Evolutionary conservation across 768 basidiomycete species (phyloP), one percentile per base, ranked within the genome.

Genomic region (Ramaria sp.): DNA sequence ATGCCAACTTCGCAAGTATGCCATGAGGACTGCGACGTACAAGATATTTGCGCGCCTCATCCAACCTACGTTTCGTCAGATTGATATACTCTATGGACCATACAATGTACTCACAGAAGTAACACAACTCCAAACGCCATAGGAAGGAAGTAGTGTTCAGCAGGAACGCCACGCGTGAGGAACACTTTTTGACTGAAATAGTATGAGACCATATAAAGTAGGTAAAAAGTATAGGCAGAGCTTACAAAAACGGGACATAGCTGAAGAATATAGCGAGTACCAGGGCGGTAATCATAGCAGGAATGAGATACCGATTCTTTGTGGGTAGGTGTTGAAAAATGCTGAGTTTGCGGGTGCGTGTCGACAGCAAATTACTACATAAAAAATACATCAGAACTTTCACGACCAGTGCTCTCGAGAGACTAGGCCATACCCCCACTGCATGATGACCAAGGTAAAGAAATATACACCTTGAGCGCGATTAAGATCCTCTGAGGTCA

Each of bases 291-390:
- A 70, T 41, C 62, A 77, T 76, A 0, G 78, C 74, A 0, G 73
- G 74, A 43, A 78, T 66, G 48, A 75, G 62, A 62, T 71, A 74
- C 27, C 67, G 57, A 56, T 79, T 78, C n/a, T 66, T 59, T 12
- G 67, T 53, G 1, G 81, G 80, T 37, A 75, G 76, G 37, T 78
- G 76, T 58, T 78, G 75, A 66, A 83, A 70, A 36, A 81, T 70
- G 22, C 75, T 75, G 18, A 78, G 70, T 13, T 71, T 71, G 22
- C 81, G 73, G 8, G 77, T 76, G 20, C 81, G 75, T 0, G 78
- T 76, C 0, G 79, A 68, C 18, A 82, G 69, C 7, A 83, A 68
- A 59, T 78, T 81, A 4, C 53, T 55, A 20, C 5, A 25, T n/a
- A 41, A 36, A 27, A 48, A 44, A 38, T 36, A 1, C 20, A 12